Evolutionary conservation across 331 rosid species (phyloP).

Genomic region (Quercus lobata): DNA sequence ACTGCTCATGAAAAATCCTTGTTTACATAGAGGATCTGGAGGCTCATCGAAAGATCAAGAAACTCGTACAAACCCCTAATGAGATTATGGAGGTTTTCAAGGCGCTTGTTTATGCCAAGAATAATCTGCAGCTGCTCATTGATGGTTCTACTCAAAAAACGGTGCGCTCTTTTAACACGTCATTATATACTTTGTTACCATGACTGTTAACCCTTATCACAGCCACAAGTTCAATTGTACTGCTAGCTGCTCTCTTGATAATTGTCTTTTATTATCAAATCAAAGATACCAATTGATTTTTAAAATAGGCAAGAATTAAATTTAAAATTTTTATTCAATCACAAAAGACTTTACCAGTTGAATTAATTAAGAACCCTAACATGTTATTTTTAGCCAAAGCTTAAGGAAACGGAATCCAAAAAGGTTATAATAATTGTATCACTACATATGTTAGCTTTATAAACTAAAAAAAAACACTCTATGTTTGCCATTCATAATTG

Average conservation of each 20-base stretch:
- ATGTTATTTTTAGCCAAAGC: no score
- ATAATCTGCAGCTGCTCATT: constrained; percentile 18
- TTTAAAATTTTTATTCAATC: accelerated
- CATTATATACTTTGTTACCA: not conserved
- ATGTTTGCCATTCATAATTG: no score
- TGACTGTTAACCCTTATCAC: not conserved
- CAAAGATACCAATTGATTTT: accelerated
- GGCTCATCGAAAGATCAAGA: constrained; percentile 20
- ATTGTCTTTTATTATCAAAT: no score
- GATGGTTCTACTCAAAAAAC: constrained; percentile 25
- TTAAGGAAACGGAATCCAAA: no score
- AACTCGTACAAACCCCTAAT: constrained; percentile 23
- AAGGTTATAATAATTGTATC: no score
- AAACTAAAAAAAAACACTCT: no score
- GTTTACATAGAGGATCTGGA: constrained; percentile 27
- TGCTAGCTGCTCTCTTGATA: no score
- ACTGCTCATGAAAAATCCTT: not conserved
- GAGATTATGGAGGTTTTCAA: constrained; percentile 24
- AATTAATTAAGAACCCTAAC: accelerated
- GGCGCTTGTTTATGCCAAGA: constrained; percentile 15
- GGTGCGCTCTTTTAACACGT: constrained; percentile 2
- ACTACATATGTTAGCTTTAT: no score
- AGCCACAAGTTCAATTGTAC: no score
- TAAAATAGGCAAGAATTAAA: accelerated
- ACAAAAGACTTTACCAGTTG: accelerated